Base-by-base conservation (phyloP, 108 stramenopile genomes). In the Nannochloropsis salina region DNA sequence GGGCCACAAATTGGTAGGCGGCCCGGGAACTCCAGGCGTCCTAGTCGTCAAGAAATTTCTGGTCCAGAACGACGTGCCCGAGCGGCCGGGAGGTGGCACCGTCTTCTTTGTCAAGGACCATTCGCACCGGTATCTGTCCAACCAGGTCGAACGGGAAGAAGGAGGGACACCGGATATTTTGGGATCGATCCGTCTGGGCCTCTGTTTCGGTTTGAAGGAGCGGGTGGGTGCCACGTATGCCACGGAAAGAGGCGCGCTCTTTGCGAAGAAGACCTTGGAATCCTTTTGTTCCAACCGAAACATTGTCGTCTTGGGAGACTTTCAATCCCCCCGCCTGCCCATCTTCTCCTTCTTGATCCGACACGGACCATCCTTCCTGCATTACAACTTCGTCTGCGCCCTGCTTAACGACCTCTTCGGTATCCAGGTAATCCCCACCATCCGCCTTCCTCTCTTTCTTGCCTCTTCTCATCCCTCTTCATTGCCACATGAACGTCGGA, bases 361-460 rank as follows among this genome's bases (percentile, higher is more conserved):
- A 43, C 31, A 41, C 41, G 45, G 42, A 2, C 21, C 84, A 0
- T 41, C 95, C 45, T 96, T 95, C 91, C 90, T 99, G 43, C 99
- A 99, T 87, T 98, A 95, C 90, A 96, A 97, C 85, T 98, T 96
- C 84, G 99, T 98, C 47, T 96, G 96, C 81, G 96, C 96, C 42
- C 88, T 98, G 42, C 91, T 98, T 42, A 97, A 97, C 87, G 99
- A 99, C 92, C 88, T 99, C 11, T 99, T 98, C 88, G 99, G 99
- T 6, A 96, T 99, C 80, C 99, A 99, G 93, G 61, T 74, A 74
- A 15, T 15, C n/a, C 1, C 61, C 61, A 3, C 3, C 31, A 31
- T 1, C 91, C 43, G 15, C 2, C 2, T n/a, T 74, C 61, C 47
- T 51, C 15, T 15, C 47, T 51, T 51, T 15, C 47, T 51, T 51